A percentile compares a stretch with the other conserved stretches of the same genome.
phyloP scores from a whole-genome alignment of 1,139 yeast genomes.

The Kodamaea anthophila region DNA sequence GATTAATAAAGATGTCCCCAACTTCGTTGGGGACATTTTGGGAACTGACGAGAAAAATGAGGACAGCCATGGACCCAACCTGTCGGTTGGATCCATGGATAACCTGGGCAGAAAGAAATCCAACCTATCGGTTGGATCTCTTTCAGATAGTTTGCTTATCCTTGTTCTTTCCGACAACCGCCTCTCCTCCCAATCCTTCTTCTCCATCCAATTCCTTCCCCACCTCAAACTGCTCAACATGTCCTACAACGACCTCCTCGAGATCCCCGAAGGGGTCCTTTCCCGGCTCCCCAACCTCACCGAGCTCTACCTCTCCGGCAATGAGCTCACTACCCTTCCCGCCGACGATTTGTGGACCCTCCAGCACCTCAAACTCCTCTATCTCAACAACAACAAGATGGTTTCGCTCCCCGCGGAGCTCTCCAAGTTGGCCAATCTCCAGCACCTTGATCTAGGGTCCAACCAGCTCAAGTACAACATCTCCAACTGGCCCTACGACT shows the following conservation, averaged over 20 bases:
- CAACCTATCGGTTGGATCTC: conserved; percentile 16
- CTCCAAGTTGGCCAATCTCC: conserved; percentile 58
- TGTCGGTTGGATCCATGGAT: conserved; percentile 10
- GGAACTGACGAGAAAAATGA: conserved; percentile 7
- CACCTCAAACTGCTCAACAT: conserved; percentile 64
- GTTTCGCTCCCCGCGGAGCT: conserved; percentile 88
- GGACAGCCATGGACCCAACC: conserved; percentile 5
- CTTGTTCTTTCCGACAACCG: conserved; percentile 80
- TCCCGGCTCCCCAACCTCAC: conserved; percentile 51
- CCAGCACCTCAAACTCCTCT: conserved; percentile 53
- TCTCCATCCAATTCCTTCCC: conserved; percentile 53
- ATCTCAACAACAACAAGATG: conserved; percentile 76
- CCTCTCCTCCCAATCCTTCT: conserved; percentile 71
- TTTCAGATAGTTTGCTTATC: conserved; percentile 48
- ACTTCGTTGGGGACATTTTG: conserved; percentile 1
- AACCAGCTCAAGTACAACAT: conserved; percentile 87
- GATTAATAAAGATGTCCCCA: no score
- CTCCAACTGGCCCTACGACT: conserved; percentile 91
- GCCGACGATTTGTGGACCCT: conserved; percentile 75
- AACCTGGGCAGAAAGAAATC: conserved; percentile 7
- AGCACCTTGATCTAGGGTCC: conserved; percentile 83
- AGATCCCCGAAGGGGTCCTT: conserved; percentile 70
- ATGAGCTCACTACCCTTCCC: conserved; percentile 70
- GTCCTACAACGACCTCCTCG: conserved; percentile 78
- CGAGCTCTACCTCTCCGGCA: conserved; percentile 81